Percentiles rank a stretch among this genome's conserved stretches.
phyloP scores from a whole-genome alignment of 805 yeast genomes.

The Myxozyma monticola region DNA sequence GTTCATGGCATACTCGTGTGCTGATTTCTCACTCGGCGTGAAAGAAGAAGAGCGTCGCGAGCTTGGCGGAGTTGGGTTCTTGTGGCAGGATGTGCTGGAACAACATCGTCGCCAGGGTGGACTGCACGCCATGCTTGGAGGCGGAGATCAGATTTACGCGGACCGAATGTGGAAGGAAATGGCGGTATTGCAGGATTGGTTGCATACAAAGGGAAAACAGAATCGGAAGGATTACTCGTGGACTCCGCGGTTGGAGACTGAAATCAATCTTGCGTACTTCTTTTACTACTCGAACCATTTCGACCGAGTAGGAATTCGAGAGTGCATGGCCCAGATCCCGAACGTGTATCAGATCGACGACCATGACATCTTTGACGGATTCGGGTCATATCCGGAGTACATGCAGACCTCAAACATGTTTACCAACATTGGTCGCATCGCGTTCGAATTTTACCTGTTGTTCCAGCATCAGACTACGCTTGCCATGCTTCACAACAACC shows the following conservation, averaged over 20 bases:
- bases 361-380: constrained; percentile 96
- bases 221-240: constrained; percentile 48
- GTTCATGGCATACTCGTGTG: constrained; percentile 30
- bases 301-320: constrained; percentile 75
- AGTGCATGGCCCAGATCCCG: constrained; percentile 81
- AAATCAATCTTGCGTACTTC: constrained; percentile 67
- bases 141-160: constrained; percentile 93
- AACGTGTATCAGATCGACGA: constrained; percentile 86
- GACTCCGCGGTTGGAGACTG: constrained; percentile 50
- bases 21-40: constrained; percentile 29
- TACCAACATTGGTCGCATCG: constrained; percentile 68
- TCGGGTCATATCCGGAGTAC: constrained; percentile 76
- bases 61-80: constrained; percentile 61
- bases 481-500: constrained; percentile 31
- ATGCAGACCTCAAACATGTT: constrained; percentile 76
- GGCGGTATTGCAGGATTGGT: constrained; percentile 56
- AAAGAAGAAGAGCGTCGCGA: constrained; percentile 33
- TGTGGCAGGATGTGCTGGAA: constrained; percentile 83
- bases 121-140: constrained; percentile 95
- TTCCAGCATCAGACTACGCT: constrained; percentile 82
- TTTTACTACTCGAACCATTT: constrained; percentile 82
- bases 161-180: constrained; percentile 72
- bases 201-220: constrained; percentile 51
- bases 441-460: constrained; percentile 82
- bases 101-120: constrained; percentile 58